Evolutionary conservation across 495 filamentous ascomycete species (phyloP).

Genomic region (Penicillium nucicola): DNA sequence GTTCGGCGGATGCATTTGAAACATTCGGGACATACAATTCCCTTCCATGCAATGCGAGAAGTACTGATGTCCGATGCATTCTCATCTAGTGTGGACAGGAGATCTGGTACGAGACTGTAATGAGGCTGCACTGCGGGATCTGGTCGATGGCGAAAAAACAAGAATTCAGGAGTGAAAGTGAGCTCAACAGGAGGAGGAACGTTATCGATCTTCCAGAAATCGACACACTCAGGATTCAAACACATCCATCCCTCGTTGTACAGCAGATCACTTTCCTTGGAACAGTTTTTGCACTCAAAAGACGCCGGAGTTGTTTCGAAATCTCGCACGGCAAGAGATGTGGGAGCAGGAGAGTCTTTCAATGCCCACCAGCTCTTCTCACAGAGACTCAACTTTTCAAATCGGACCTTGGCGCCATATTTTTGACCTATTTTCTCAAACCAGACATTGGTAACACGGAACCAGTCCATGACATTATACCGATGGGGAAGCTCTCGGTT

Average conservation of each 20-base stretch:
- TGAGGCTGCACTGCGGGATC: conserved; percentile 33
- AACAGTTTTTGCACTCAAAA: conserved; percentile 39
- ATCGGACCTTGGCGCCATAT: conserved; percentile 54
- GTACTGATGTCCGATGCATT: conserved; percentile 23
- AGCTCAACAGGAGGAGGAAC: conserved; percentile 31
- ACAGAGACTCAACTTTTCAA: conserved; percentile 64
- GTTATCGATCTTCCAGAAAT: conserved; percentile 51
- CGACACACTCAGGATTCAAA: conserved; percentile 51
- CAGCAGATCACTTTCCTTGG: conserved; percentile 32
- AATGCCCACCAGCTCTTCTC: conserved; percentile 69
- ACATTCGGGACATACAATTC: conserved; percentile 74
- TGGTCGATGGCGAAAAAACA: conserved; percentile 43
- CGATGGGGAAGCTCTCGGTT: conserved; percentile 55
- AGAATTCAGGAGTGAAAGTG: conserved; percentile 55
- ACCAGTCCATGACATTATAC: conserved; percentile 72
- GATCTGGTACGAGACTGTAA: conserved; percentile 30
- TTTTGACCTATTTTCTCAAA: conserved; percentile 50
- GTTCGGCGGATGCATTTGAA: conserved; percentile 58
- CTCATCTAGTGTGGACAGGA: conserved; percentile 36
- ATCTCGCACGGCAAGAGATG: conserved; percentile 19
- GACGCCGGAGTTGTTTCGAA: conserved; percentile 18
- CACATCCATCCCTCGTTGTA: conserved; percentile 70
- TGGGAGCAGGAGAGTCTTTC: conserved; percentile 19
- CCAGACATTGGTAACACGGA: conserved; percentile 73
- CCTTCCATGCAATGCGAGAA: conserved; percentile 48